Base-by-base conservation (phyloP, 306 rosid species). In the Medicago truncatula region DNA sequence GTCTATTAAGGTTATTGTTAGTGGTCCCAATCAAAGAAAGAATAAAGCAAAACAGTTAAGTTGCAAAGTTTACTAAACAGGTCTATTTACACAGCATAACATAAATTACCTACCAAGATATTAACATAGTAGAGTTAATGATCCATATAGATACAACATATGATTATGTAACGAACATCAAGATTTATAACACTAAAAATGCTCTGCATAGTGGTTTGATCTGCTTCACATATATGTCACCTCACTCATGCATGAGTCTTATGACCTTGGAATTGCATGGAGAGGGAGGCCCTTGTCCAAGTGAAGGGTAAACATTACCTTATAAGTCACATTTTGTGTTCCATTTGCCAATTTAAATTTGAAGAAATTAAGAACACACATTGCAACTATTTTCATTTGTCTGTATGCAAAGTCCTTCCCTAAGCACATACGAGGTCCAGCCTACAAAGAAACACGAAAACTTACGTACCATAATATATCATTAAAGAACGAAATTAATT, bases 371-470 rank as follows among this genome's bases (percentile, higher is more conserved):
- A 90, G 75, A 72, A 90, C 86, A 46, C 95, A 65, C 57, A 82
- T 81, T 7, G 91, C 82, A 36, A 87, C 64, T 57, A 89, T 90
- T 82, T 90, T 93, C 97, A 90, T 93, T 83, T 90, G 95, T 76
- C 85, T 87, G 67, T 90, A 90, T 5, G 94, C 89, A 62, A 92
- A 90, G 20, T 92, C 94, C 77, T 87, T 92, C 40, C 98, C 92
- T 25, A 90, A 86, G 65, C 96, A 91, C 1, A 84, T 85, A 10
- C 90, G 85, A 9, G 92, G 96, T 16, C 97, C 93, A 41, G 81
- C 98, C 98, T 92, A 76, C 73, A 86, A 53, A 43, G 0, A 66
- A 18, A 49, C 40, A 50, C 1, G 14, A 25, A 73, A 25, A 16
- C 18, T 69, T 17, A 40, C 0, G 11, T 36, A 65, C 9, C 53